Conservation (phyloP, 2,329 filamentous ascomycete genomes). For the Neodidymelliopsis sp. region DNA sequence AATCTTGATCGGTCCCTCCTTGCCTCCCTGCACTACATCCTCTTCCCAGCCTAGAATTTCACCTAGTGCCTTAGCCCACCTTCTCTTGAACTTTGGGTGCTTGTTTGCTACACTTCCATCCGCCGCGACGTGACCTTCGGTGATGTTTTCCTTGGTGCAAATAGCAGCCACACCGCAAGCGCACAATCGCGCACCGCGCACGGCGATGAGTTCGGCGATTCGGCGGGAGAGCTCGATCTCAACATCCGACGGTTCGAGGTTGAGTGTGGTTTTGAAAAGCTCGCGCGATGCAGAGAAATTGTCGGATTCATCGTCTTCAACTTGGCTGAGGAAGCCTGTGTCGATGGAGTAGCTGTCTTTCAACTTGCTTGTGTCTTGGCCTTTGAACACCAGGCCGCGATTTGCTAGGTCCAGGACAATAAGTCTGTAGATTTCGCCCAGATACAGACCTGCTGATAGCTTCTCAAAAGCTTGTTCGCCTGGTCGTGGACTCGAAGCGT, state of each 20-base stretch:
- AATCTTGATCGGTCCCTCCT: constrained; percentile 46
- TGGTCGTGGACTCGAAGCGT: constrained; percentile 54
- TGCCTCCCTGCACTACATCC: constrained; percentile 21
- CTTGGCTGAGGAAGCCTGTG: constrained; percentile 85
- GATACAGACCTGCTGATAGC: constrained; percentile 55
- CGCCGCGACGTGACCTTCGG: constrained; percentile 47
- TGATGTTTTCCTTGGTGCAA: constrained; percentile 42
- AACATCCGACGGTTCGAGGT: constrained; percentile 25
- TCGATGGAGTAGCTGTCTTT: constrained; percentile 84
- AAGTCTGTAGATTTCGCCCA: constrained; percentile 56
- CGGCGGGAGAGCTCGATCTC: constrained; percentile 40
- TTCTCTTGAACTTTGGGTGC: constrained; percentile 51
- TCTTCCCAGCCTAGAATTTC: constrained; percentile 49
- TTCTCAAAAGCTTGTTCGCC: constrained; percentile 57
- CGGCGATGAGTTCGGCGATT: constrained; percentile 43
- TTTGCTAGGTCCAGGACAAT: constrained; percentile 66
- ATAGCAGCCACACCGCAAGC: constrained; percentile 51
- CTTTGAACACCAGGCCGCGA: constrained; percentile 76
- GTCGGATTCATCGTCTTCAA: constrained; percentile 69
- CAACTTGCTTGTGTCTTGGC: constrained; percentile 77
- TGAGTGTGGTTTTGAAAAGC: constrained; percentile 32
- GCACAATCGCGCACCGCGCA: constrained; percentile 47
- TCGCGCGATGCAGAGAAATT: constrained; percentile 27
- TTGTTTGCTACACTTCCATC: constrained; percentile 53
- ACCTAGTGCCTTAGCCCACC: constrained; percentile 51